Percentiles rank a stretch among this genome's conserved stretches.
These are phyloP conservation scores for Lactifluus hygrophoroides DNA, from an alignment of 768 basidiomycete species.

Conservation along the genomic window DNA sequence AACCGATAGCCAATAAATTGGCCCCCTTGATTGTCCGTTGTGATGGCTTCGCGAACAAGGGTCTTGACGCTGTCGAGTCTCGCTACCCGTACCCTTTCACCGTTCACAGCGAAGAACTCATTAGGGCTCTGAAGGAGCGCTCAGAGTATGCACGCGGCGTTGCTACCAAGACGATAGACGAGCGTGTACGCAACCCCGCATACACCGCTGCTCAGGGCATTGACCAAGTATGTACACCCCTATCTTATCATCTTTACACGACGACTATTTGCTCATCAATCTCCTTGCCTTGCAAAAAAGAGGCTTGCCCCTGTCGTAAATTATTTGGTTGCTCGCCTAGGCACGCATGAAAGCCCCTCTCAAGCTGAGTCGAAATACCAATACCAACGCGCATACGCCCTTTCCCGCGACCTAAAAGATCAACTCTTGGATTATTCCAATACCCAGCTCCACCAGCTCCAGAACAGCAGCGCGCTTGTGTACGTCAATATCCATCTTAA, in stretches of 20 bases:
- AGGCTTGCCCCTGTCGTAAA: slow-evolving; percentile 69
- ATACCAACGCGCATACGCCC: slow-evolving; percentile 62
- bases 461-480: slow-evolving; percentile 57
- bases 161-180: slow-evolving; percentile 58
- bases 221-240: slow-evolving; percentile 49
- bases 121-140: slow-evolving; percentile 46
- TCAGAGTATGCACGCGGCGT: slow-evolving; percentile 47
- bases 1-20: slow-evolving; percentile 56
- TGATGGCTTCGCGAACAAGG: slow-evolving; percentile 64
- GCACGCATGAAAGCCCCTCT: slow-evolving; percentile 40
- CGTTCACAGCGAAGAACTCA: slow-evolving; percentile 63
- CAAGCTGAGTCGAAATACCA: slow-evolving; percentile 58
- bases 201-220: slow-evolving; percentile 54
- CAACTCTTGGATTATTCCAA: slow-evolving; percentile 57
- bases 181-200: slow-evolving; percentile 56
- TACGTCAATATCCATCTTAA: slow-evolving; percentile 29
- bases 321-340: slow-evolving; percentile 42
- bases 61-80: slow-evolving; percentile 62
- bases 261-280: slow-evolving; percentile 19
- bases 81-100: slow-evolving; percentile 73
- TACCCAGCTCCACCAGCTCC: slow-evolving; percentile 64
- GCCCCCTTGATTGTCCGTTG: slow-evolving; percentile 57
- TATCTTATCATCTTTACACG: not conserved
- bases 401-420: slow-evolving; percentile 56
- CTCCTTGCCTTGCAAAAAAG: slow-evolving; percentile 33